Conservation (phyloP, 2,329 filamentous ascomycete species). For the Cladophialophora exuberans region DNA sequence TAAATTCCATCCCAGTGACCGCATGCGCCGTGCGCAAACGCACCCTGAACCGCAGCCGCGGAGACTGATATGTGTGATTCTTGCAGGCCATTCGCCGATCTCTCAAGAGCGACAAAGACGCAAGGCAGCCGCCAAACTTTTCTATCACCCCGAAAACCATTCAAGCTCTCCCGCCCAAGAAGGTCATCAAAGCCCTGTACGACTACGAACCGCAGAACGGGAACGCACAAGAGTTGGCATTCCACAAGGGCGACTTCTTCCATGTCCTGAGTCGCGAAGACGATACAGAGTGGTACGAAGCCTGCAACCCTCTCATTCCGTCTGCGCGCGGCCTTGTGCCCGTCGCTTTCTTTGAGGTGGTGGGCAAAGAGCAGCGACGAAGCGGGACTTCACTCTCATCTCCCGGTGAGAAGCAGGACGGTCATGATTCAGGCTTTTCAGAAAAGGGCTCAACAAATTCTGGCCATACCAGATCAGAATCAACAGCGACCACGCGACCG, state of each 20-base stretch:
- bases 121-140: conserved; percentile 63
- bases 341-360: conserved; percentile 87
- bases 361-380: conserved; percentile 90
- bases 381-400: conserved; percentile 70
- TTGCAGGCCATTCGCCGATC: conserved; percentile 78
- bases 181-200: conserved; percentile 97
- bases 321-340: conserved; percentile 89
- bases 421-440: conserved; percentile 90
- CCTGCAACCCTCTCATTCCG: conserved; percentile 88
- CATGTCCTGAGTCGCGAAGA: conserved; percentile 96
- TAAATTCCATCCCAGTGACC: conserved; percentile 16
- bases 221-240: conserved; percentile 75
- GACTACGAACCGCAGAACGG: conserved; percentile 78
- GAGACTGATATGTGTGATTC: conserved; percentile 11
- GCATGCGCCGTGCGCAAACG: neutral
- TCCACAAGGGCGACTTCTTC: conserved; percentile 95
- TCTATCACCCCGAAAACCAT: conserved; percentile 83
- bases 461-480: conserved; percentile 40
- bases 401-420: conserved; percentile 58
- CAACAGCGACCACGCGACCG: conserved; percentile 39
- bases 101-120: conserved; percentile 83
- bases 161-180: conserved; percentile 89
- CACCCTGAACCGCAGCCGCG: no score
- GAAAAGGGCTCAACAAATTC: conserved; percentile 48
- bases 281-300: conserved; percentile 96